Evolutionary conservation across 768 basidiomycete species (phyloP).

Genomic region (Lepiota brunneoincarnata): DNA sequence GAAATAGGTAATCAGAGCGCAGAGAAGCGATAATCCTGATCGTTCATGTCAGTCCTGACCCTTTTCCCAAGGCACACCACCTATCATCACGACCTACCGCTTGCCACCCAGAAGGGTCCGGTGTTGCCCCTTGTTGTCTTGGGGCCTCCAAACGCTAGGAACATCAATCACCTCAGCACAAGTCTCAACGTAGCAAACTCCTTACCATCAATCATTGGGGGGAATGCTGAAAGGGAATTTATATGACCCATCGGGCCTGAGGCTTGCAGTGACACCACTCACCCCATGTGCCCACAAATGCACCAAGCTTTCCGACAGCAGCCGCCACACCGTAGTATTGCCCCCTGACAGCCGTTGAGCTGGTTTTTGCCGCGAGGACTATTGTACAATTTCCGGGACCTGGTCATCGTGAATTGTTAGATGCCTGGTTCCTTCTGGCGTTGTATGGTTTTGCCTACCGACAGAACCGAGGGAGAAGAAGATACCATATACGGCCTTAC

Average conservation of each 20-base stretch:
- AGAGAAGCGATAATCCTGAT: constrained; percentile 67
- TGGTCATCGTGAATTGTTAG: constrained; percentile 15
- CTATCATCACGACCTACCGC: constrained; percentile 39
- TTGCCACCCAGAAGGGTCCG: constrained; percentile 84
- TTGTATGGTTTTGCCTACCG: constrained; percentile 34
- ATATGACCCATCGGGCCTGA: not conserved
- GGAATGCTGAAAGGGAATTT: constrained; percentile 44
- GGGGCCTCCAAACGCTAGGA: constrained; percentile 60
- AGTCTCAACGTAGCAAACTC: not conserved
- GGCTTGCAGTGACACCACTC: constrained; percentile 19
- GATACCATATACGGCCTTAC: constrained; percentile 79
- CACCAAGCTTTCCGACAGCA: constrained; percentile 81
- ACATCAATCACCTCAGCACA: not conserved
- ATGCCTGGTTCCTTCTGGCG: not conserved
- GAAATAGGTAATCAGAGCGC: constrained; percentile 68
- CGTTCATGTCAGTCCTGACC: not conserved
- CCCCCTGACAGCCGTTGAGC: constrained; percentile 82
- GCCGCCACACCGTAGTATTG: constrained; percentile 86
- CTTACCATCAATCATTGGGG: constrained; percentile 58
- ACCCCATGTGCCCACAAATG: constrained; percentile 82
- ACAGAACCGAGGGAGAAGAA: constrained; percentile 89
- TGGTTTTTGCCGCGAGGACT: constrained; percentile 79
- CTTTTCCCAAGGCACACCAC: not conserved
- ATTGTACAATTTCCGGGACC: constrained; percentile 90
- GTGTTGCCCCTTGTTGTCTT: constrained; percentile 58